Conservation (phyloP, 768 basidiomycete genomes). For the Lentinula aciculospora region DNA sequence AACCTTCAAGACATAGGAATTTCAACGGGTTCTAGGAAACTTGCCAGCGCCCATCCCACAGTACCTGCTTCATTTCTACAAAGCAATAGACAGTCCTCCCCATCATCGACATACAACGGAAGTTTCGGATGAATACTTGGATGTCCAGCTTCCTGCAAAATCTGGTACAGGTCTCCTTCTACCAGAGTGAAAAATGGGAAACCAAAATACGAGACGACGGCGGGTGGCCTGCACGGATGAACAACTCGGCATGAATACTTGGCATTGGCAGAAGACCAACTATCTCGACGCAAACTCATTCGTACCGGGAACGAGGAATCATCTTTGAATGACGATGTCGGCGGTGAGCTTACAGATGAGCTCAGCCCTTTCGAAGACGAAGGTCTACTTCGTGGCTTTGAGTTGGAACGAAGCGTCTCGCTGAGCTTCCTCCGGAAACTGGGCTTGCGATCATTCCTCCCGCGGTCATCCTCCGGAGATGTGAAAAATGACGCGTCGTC, state of each 20-base stretch:
- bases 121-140: conserved; percentile 69
- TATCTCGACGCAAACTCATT: conserved; percentile 11
- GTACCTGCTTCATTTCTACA: conserved; percentile 51
- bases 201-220: conserved; percentile 59
- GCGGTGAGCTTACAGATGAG: not conserved
- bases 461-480: conserved; percentile 16
- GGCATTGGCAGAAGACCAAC: conserved; percentile 41
- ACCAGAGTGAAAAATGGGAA: conserved; percentile 74
- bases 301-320: not conserved
- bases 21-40: conserved; percentile 66
- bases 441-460: conserved; percentile 19
- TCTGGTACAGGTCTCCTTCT: conserved; percentile 56
- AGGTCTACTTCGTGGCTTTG: conserved; percentile 10
- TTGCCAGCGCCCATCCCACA: conserved; percentile 79
- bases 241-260: conserved; percentile 67
- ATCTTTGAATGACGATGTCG: not conserved
- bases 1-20: conserved; percentile 9
- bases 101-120: conserved; percentile 71
- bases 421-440: conserved; percentile 23
- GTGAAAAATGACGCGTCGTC: not conserved
- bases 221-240: conserved; percentile 62
- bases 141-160: conserved; percentile 74
- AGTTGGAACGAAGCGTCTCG: conserved; percentile 17
- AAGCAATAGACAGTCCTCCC: conserved; percentile 74
- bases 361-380: conserved; percentile 4